These are phyloP conservation scores for Microbotryomycetes sp. DNA, from an alignment of 1,284 basidiomycete species.

Conservation along the genomic window DNA sequence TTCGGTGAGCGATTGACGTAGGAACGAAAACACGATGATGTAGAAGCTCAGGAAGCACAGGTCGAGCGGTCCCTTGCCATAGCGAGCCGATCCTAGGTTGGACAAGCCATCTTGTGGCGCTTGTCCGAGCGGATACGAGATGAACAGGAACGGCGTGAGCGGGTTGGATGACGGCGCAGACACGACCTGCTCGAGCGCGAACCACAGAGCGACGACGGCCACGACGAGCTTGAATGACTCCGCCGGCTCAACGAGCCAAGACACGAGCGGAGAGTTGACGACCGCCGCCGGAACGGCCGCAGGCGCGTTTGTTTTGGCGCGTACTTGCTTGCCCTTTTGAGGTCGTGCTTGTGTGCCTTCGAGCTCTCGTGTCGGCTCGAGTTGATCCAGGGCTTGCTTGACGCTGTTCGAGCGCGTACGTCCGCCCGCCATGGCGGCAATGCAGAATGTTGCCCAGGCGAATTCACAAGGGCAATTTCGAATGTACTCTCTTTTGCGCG, in stretches of 20 bases:
- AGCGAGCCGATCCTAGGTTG: constrained; percentile 54
- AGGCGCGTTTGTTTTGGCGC: not conserved
- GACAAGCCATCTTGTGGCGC: constrained; percentile 44
- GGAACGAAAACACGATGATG: constrained; percentile 83
- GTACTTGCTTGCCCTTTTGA: not conserved
- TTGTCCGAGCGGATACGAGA: constrained; percentile 54
- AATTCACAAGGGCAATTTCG: too few relatives aligned
- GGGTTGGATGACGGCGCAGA: constrained; percentile 51
- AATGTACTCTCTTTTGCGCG: too few relatives aligned
- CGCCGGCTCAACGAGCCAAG: constrained; percentile 25
- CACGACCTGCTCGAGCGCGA: constrained; percentile 8
- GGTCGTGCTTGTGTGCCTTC: not conserved
- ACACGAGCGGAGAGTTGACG: not conserved
- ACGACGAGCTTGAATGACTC: constrained; percentile 17
- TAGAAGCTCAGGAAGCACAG: constrained; percentile 76
- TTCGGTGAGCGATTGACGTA: constrained; percentile 70
- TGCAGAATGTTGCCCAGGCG: not conserved
- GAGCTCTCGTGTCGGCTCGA: constrained; percentile 12
- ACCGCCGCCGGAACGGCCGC: not conserved
- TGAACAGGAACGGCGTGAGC: constrained; percentile 64
- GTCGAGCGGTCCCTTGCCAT: constrained; percentile 66
- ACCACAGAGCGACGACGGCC: constrained; percentile 7
- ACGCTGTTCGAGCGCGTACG: constrained; percentile 23
- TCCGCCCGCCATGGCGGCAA: not conserved
- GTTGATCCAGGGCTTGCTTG: constrained; percentile 15